A percentile compares a stretch with the other conserved stretches of the same genome.
These are phyloP conservation scores for Eucommia ulmoides DNA, from an alignment of 257 asterid genomes.

Conservation along the genomic window DNA sequence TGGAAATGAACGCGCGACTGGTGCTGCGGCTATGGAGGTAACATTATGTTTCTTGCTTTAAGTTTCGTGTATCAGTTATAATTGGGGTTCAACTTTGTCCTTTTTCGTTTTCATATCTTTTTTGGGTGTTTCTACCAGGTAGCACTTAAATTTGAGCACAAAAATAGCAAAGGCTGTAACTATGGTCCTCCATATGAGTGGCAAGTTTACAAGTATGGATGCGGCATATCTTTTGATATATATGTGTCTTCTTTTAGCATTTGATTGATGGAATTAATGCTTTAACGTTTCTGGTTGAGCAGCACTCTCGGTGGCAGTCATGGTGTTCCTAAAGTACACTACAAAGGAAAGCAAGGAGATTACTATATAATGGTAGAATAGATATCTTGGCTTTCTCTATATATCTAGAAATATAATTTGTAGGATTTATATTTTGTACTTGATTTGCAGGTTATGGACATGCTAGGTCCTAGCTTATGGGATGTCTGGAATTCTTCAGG, in stretches of 20 bases:
- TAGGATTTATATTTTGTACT: background rate
- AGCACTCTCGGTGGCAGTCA: conserved; percentile 41
- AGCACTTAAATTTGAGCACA: conserved; percentile 48
- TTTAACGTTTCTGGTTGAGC: conserved; percentile 3
- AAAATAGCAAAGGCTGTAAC: conserved; percentile 33
- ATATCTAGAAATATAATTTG: background rate
- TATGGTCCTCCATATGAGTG: conserved; percentile 44
- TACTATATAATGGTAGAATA: conserved; percentile 38
- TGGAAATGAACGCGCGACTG: too few relatives aligned
- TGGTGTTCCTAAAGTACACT: conserved; percentile 37
- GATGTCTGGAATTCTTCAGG: conserved; percentile 46
- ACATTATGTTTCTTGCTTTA: too few relatives aligned
- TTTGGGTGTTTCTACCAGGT: conserved; percentile 8
- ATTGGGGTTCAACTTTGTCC: too few relatives aligned
- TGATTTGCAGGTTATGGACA: conserved; percentile 39
- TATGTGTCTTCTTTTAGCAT: background rate
- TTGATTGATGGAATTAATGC: background rate
- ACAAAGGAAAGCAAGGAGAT: conserved; percentile 36
- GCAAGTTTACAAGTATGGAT: conserved; percentile 44
- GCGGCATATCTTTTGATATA: background rate
- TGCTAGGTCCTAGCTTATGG: conserved; percentile 46
- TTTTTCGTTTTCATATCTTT: too few relatives aligned
- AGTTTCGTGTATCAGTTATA: too few relatives aligned
- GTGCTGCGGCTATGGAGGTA: too few relatives aligned
- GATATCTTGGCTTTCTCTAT: background rate